These are phyloP conservation scores for Cenchrus fungigraminus DNA, from an alignment of 176 grass and related monocot genomes.

Conservation along the genomic window DNA sequence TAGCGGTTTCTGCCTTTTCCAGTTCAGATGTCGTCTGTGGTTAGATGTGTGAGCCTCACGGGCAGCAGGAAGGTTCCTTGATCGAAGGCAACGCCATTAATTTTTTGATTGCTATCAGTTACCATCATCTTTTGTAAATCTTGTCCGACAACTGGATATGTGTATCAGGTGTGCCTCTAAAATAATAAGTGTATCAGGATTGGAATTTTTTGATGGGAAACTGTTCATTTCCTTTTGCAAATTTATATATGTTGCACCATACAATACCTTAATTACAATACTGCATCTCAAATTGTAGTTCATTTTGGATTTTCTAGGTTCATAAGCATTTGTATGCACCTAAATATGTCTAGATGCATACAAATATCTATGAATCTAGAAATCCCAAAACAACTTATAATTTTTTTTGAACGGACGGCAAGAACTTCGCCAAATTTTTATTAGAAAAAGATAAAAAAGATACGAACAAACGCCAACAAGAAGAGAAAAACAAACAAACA, in stretches of 20 bases:
- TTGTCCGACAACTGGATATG: slow-evolving; percentile 16
- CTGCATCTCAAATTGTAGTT: too few relatives aligned
- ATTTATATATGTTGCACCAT: neutral
- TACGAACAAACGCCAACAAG: too few relatives aligned
- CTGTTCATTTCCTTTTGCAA: neutral
- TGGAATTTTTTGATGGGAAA: neutral
- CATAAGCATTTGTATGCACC: too few relatives aligned
- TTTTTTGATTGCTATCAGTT: slow-evolving; percentile 36
- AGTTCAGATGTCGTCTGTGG: slow-evolving; percentile 33
- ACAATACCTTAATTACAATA: neutral
- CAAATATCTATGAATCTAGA: too few relatives aligned
- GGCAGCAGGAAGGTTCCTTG: slow-evolving; percentile 30
- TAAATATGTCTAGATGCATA: too few relatives aligned
- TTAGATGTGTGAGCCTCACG: slow-evolving; percentile 32
- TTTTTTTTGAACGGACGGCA: too few relatives aligned
- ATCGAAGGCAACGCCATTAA: slow-evolving; percentile 28
- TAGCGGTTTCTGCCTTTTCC: slow-evolving; percentile 11
- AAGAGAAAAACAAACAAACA: too few relatives aligned
- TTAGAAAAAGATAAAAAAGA: too few relatives aligned
- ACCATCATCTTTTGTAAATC: slow-evolving; percentile 45
- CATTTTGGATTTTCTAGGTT: too few relatives aligned
- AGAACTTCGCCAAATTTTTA: too few relatives aligned
- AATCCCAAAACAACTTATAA: too few relatives aligned
- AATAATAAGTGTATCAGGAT: slow-evolving; percentile 42
- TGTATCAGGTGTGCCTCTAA: slow-evolving; percentile 13